Percentiles rank a stretch among this genome's conserved stretches.
Evolutionary conservation across 2,329 filamentous ascomycete species (phyloP).

Genomic region (Didymella sp.): DNA sequence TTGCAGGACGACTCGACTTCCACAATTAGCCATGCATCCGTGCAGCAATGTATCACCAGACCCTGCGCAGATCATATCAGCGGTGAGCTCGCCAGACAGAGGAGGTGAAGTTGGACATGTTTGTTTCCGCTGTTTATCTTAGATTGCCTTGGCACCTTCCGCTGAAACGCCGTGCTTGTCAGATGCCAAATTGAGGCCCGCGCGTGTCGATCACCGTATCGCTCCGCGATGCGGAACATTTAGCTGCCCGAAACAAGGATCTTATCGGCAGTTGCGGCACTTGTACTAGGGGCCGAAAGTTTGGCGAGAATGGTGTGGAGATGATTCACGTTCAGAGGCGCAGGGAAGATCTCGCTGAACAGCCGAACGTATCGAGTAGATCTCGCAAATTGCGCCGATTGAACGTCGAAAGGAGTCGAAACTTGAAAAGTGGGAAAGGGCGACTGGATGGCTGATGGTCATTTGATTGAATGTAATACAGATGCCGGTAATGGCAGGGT

Average conservation of each 20-base stretch:
- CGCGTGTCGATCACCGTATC: slow-evolving; percentile 3
- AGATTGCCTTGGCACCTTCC: slow-evolving; percentile 16
- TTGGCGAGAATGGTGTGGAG: not conserved
- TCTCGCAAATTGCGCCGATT: not conserved
- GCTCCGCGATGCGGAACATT: not conserved
- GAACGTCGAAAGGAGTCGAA: not conserved
- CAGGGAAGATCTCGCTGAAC: slow-evolving; percentile 1
- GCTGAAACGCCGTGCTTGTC: slow-evolving; percentile 13
- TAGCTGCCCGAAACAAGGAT: not conserved
- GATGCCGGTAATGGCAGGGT: not conserved
- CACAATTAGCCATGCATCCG: not conserved
- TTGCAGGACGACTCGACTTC: slow-evolving; percentile 9
- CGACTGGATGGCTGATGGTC: not conserved
- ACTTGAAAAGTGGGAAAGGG: not conserved
- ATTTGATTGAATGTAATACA: not conserved
- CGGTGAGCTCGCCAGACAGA: not conserved
- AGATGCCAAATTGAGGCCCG: not conserved
- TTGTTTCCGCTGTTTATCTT: slow-evolving; percentile 3
- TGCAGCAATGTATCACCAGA: not conserved
- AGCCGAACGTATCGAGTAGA: not conserved
- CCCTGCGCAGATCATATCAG: not conserved
- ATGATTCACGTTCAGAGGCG: not conserved
- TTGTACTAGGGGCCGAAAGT: not conserved
- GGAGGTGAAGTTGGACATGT: not conserved
- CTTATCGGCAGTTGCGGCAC: not conserved